Percentiles rank a stretch among this genome's conserved stretches.
Conservation (phyloP, 768 basidiomycete species). For the Boletus sp. region DNA sequence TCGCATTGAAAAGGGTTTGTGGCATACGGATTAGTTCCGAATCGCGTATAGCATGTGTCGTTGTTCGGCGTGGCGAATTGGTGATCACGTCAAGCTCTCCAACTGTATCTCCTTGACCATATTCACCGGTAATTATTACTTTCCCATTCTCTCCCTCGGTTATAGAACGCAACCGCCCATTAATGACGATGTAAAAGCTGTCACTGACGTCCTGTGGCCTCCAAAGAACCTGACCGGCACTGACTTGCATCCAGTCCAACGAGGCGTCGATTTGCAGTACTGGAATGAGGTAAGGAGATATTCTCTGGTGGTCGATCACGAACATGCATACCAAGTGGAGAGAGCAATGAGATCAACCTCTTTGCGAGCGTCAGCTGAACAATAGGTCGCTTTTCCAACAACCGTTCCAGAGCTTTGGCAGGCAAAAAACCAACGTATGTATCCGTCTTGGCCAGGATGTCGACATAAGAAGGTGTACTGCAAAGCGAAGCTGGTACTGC, state of each 20-base stretch:
- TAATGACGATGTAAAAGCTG: slow-evolving; percentile 97
- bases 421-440: slow-evolving; percentile 97
- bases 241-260: slow-evolving; percentile 97
- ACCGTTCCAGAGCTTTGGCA: slow-evolving; percentile 78
- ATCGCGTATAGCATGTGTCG: slow-evolving; percentile 96
- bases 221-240: slow-evolving; percentile 93
- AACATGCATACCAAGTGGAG: slow-evolving; percentile 70
- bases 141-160: slow-evolving; percentile 73
- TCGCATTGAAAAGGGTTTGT: slow-evolving; percentile 95
- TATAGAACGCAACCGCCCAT: slow-evolving; percentile 91
- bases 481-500: slow-evolving; percentile 70
- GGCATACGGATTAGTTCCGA: slow-evolving; percentile 97
- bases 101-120: slow-evolving; percentile 95
- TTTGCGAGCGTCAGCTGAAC: slow-evolving; percentile 94
- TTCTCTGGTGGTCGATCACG: not conserved
- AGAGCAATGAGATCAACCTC: slow-evolving; percentile 90
- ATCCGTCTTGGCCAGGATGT: slow-evolving; percentile 96
- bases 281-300: slow-evolving; percentile 29
- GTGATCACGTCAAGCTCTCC: slow-evolving; percentile 98
- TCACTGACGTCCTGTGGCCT: slow-evolving; percentile 87
- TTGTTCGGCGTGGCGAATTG: slow-evolving; percentile 78
- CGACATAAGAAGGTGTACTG: slow-evolving; percentile 91
- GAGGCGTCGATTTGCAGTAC: slow-evolving; percentile 97
- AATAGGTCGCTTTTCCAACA: slow-evolving; percentile 92
- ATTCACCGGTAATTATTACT: slow-evolving; percentile 84